Evolutionary conservation across 306 rosid genomes (phyloP).

Genomic region (Trifolium pratense): DNA sequence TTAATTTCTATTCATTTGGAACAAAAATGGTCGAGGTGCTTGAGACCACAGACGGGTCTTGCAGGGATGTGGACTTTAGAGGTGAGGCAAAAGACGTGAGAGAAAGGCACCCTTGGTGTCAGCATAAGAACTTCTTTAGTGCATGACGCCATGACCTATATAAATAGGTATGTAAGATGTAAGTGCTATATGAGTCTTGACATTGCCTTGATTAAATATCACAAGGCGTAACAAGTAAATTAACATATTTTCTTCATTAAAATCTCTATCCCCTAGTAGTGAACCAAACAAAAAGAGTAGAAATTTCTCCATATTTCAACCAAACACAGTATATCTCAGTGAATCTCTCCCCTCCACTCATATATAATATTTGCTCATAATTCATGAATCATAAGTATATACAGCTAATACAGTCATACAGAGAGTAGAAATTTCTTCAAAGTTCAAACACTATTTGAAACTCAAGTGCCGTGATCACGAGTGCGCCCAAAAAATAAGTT

Average conservation of each 20-base stretch:
- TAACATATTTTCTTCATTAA: not conserved
- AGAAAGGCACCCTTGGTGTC: too few relatives aligned
- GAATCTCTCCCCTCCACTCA: not conserved
- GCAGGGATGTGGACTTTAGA: too few relatives aligned
- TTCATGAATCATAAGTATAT: not conserved
- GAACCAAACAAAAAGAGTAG: not conserved
- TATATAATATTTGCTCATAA: not conserved
- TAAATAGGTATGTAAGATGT: too few relatives aligned
- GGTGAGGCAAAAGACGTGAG: too few relatives aligned
- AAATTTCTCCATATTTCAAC: not conserved
- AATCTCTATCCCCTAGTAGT: not conserved
- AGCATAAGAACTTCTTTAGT: too few relatives aligned
- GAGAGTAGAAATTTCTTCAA: not conserved
- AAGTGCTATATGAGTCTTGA: too few relatives aligned
- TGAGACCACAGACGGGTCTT: too few relatives aligned
- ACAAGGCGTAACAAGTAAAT: not conserved
- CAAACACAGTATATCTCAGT: not conserved
- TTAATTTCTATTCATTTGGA: too few relatives aligned
- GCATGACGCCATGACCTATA: too few relatives aligned
- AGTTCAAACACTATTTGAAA: not conserved
- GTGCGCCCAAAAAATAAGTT: constrained; percentile 26
- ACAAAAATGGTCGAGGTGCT: too few relatives aligned
- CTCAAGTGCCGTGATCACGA: not conserved
- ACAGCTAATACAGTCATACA: not conserved
- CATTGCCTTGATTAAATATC: not conserved